Base-by-base conservation (phyloP, 2,329 filamentous ascomycete species). In the Aspergillus fijiensis region DNA sequence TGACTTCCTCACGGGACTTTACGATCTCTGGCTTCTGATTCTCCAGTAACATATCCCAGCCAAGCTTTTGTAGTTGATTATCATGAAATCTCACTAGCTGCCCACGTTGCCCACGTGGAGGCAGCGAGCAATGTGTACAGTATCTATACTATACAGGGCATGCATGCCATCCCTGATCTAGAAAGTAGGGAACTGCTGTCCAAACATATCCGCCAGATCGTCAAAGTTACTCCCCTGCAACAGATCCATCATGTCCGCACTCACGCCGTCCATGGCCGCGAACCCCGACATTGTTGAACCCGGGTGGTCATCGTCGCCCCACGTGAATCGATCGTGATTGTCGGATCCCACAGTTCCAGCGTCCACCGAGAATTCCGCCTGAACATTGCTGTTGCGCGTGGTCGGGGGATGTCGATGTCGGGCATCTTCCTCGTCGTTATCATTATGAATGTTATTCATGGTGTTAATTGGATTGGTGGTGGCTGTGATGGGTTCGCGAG, bases 211-310 rank as follows among this genome's bases (percentile, higher is more conserved):
- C 58, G 74, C 69, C 23, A 74, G 49, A 31, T 66, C 67, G 58
- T 74, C 69, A 51, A 72, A 72, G 48, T 70, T 68, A n/a, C 67
- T 69, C 23, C 69, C 71, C 25, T 73, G 66, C 31, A 75, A 64
- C 25, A 75, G 49, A 66, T 73, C 71, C 9, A 67, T 72, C 69
- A 71, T 74, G 31, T 69, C 72, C 31, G 70, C 63, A 59, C 74
- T 72, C 33, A 71, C 69, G 16, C 68, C 67, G 60, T 49, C 39
- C 39, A 45, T 16, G 14, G 39, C 39, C 39, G 16, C 6, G 39
- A 45, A 45, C 7, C 39, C 39, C 5, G 39, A 19, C 1, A 45
- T 16, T 9, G 14, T 16, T 9, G 14, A 19, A 7, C 14, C 39
- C 16, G 12, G 14, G 16, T 45, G 5, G 5, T 45, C 39, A 19